Percentiles rank a stretch among this genome's conserved stretches.
Evolutionary conservation across 192 early-diverging fungal species (phyloP).

Genomic region (Glomus cerebriforme): DNA sequence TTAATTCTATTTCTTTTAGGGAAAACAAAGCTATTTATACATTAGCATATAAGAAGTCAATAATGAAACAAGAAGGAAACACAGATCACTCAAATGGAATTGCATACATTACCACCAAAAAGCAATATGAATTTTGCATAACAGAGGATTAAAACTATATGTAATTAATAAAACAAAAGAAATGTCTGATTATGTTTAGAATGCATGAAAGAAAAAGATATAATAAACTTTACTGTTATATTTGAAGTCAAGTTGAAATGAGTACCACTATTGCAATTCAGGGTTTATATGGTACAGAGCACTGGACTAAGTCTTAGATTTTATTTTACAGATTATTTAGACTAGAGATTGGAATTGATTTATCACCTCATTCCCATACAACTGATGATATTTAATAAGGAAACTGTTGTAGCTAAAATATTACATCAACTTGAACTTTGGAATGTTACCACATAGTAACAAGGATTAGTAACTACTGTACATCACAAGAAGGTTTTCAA

Average conservation of each 20-base stretch:
- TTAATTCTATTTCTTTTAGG: background rate
- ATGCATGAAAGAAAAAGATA: conserved; percentile 22
- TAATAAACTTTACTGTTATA: conserved; percentile 23
- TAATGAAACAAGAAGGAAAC: conserved; percentile 13
- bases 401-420: no score
- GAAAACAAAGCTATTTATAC: conserved; percentile 20
- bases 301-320: conserved; percentile 14
- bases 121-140: conserved; percentile 24
- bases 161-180: background rate
- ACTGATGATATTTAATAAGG: no score
- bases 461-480: no score
- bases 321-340: conserved; percentile 30
- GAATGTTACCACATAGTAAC: no score
- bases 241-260: conserved; percentile 23
- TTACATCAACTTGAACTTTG: no score
- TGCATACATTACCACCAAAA: conserved; percentile 6
- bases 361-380: no score
- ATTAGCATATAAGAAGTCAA: conserved; percentile 7
- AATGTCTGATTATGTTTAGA: conserved; percentile 19
- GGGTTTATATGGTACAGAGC: conserved; percentile 22
- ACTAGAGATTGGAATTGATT: no score
- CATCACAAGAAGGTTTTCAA: no score
- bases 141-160: conserved; percentile 19
- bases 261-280: background rate
- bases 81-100: conserved; percentile 21